A percentile compares a stretch with the other conserved stretches of the same genome.
Evolutionary conservation across 768 basidiomycete genomes (phyloP).

Genomic region (Tubosaeta sp.): DNA sequence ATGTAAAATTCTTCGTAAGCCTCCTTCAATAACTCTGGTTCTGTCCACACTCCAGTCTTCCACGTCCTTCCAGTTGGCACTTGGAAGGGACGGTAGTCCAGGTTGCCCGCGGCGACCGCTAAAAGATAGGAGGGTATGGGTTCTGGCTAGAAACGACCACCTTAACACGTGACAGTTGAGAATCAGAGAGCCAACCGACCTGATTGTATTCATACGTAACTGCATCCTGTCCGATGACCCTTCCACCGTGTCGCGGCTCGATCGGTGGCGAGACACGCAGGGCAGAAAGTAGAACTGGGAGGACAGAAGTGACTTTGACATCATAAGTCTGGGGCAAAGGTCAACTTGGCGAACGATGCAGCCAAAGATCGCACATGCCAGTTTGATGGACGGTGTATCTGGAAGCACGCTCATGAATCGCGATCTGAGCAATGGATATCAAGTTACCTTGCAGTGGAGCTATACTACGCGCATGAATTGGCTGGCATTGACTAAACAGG

Average conservation of each 20-base stretch:
- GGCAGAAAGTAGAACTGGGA: conserved; percentile 86
- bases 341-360: background rate
- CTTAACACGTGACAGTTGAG: background rate
- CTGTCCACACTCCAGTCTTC: conserved; percentile 87
- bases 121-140: conserved; percentile 91
- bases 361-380: conserved; percentile 40
- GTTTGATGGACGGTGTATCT: conserved; percentile 88
- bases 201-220: conserved; percentile 78
- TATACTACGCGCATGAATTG: conserved; percentile 80
- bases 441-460: conserved; percentile 70
- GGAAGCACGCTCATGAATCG: background rate
- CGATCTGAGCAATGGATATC: background rate
- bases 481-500: conserved; percentile 90
- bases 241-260: conserved; percentile 69
- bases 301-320: conserved; percentile 68
- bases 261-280: conserved; percentile 73
- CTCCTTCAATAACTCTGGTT: conserved; percentile 74
- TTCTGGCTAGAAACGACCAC: conserved; percentile 49
- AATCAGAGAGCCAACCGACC: conserved; percentile 36
- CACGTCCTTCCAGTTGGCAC: conserved; percentile 61
- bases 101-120: conserved; percentile 84
- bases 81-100: conserved; percentile 67
- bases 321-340: conserved; percentile 62
- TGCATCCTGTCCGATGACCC: conserved; percentile 64
- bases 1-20: conserved; percentile 86